phyloP scores from a whole-genome alignment of 805 yeast genomes.

The Lipomyces spencermartinsiae region DNA sequence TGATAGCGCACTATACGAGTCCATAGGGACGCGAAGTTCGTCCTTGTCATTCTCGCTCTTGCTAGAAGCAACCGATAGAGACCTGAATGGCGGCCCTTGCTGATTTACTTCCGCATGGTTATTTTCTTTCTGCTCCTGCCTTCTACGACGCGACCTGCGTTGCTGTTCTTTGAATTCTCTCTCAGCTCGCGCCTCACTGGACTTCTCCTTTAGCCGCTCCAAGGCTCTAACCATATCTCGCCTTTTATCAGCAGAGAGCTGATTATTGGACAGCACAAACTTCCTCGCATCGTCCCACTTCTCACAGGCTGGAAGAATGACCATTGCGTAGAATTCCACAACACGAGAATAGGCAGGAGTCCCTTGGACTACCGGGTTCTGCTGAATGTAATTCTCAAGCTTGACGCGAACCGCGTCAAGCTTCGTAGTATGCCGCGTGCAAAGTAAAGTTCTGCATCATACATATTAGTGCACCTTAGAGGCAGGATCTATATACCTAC shows the following conservation, averaged over 20 bases:
- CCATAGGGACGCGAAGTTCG: neutral
- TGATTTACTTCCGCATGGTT: neutral
- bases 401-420: slow-evolving; percentile 12
- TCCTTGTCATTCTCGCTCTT: neutral
- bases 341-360: slow-evolving; percentile 7
- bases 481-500: neutral
- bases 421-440: slow-evolving; percentile 14
- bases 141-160: neutral
- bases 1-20: neutral
- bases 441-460: slow-evolving; percentile 11
- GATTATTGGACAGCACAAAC: slow-evolving; percentile 1
- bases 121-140: neutral
- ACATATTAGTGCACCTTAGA: neutral
- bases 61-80: neutral
- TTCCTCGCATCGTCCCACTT: slow-evolving; percentile 23
- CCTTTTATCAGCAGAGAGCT: slow-evolving; percentile 5
- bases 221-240: slow-evolving; percentile 8
- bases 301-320: slow-evolving; percentile 24
- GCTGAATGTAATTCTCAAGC: slow-evolving; percentile 12
- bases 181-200: slow-evolving; percentile 8
- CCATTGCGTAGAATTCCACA: slow-evolving; percentile 24
- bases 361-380: neutral
- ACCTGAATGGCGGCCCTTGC: neutral
- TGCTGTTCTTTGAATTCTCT: neutral
- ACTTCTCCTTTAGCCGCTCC: neutral